Base-by-base conservation (phyloP, 129 eudicot genomes). In the Saposhnikovia divaricata region DNA sequence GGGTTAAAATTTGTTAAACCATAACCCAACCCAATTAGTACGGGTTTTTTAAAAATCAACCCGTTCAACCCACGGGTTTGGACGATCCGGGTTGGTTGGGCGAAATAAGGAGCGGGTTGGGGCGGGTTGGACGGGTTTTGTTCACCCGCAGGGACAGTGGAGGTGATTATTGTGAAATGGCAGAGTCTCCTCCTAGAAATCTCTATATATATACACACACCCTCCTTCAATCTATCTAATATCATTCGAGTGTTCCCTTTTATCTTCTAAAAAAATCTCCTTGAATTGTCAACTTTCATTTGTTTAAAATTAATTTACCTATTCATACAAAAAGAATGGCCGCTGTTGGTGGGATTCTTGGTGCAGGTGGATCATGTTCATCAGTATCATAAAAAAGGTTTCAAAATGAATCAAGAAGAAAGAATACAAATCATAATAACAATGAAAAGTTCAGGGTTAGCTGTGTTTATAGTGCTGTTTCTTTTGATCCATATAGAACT, bases 401-500 rank as follows among this genome's bases (percentile, higher is more conserved):
- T 37, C 80, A 77, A 43, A 51, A 23, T 19, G n/a, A 12, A 47
- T 80, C 75, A 82, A 78, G 43, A 71, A 39, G 21, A 75, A 88
- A 72, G 66, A 82, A 46, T 73, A 47, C 18, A 74, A 77, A 44
- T 55, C 78, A 37, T 16, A 9, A 19, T 19, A n/a, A n/a, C n/a
- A 79, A 84, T 65, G 61, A 72, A 42, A 80, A 73, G 74, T 82
- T 82, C 34, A 81, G 85, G 80, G 84, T 90, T 61, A 84, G 83
- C 0, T 90, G 91, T 81, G 91, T 84, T 27, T 86, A 85, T 50
- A 70, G 81, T 19, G 15, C 84, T 79, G 77, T 78, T 27, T 44
- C 71, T 66, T 78, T 87, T 0, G 98, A 94, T 91, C 91, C 98
- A 10, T 94, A 94, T 81, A 83, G 87, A 53, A 93, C 93, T 13